Conservation (phyloP, 352 stramenopile species). For the Globisporangium heterothallicum region DNA sequence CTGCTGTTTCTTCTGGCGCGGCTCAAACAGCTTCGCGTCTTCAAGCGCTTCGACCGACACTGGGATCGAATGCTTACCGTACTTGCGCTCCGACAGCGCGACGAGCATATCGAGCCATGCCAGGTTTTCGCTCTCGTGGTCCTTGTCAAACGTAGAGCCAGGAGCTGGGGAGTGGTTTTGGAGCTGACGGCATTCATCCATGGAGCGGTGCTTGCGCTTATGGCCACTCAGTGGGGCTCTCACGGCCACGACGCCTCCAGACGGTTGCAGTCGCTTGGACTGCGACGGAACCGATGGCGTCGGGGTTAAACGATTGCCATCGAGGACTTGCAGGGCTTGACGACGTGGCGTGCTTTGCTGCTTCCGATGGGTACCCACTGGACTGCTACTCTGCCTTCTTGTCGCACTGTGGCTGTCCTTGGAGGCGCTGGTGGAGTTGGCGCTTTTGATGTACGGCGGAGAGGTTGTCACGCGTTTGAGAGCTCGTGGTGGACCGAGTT, state of each 20-base stretch:
- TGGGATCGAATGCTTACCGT: constrained; percentile 28
- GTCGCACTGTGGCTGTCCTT: neutral
- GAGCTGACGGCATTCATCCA: neutral
- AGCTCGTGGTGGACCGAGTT: constrained; percentile 5
- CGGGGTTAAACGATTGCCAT: constrained; percentile 5
- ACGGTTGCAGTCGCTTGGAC: neutral
- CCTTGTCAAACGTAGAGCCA: constrained; percentile 1
- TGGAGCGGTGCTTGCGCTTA: constrained; percentile 12
- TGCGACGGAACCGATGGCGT: neutral
- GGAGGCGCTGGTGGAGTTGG: too few species aligned
- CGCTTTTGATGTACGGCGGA: too few species aligned
- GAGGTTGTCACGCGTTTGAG: constrained; percentile 11
- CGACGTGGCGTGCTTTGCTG: constrained; percentile 2
- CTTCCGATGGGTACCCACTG: neutral
- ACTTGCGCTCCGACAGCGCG: constrained; percentile 61
- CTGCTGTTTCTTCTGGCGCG: constrained; percentile 19
- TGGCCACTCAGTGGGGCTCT: constrained; percentile 5
- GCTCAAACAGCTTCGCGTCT: constrained; percentile 29
- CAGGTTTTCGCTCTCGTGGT: constrained; percentile 48
- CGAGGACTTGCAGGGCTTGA: constrained; percentile 9
- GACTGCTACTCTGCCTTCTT: neutral
- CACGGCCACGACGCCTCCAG: neutral
- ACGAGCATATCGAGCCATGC: constrained; percentile 86
- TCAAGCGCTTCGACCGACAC: constrained; percentile 41
- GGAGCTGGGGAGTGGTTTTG: neutral